phyloP scores from a whole-genome alignment of 148 eudicot species.

The Rhododendron molle region DNA sequence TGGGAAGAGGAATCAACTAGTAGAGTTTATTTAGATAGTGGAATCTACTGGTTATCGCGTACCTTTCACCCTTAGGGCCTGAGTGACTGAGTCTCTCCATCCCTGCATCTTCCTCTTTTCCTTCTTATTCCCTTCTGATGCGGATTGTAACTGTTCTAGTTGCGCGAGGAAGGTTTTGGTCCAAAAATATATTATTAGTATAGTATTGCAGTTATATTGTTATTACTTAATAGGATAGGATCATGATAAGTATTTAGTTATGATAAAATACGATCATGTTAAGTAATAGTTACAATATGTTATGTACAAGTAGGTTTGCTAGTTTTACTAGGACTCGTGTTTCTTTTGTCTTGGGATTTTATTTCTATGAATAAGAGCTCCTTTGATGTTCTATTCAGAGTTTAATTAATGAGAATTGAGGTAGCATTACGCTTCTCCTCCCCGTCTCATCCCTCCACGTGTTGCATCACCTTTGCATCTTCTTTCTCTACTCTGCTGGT shows the following conservation, averaged over 20 bases:
- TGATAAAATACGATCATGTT: not conserved
- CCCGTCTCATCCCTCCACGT: not conserved
- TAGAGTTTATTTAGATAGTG: not conserved
- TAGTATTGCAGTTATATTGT: not conserved
- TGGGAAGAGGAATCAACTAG: not conserved
- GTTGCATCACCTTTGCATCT: not conserved
- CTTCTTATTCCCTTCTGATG: not conserved
- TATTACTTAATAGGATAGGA: not conserved
- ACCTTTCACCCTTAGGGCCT: not conserved
- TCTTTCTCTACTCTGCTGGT: not conserved
- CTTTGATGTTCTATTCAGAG: not conserved
- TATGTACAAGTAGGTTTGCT: not conserved
- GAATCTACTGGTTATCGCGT: not conserved
- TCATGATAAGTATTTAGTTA: not conserved
- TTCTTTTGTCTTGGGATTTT: not conserved
- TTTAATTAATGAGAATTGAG: not conserved
- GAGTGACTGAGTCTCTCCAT: not conserved
- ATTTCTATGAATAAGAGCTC: not conserved
- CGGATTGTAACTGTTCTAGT: not conserved
- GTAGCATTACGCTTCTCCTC: not conserved
- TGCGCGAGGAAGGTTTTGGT: not conserved
- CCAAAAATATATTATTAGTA: not conserved
- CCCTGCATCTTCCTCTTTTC: not conserved
- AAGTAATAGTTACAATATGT: not conserved
- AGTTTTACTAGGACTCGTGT: not conserved